Evolutionary conservation across 176 grass and related monocot genomes (phyloP).

Genomic region (Musa acuminata): DNA sequence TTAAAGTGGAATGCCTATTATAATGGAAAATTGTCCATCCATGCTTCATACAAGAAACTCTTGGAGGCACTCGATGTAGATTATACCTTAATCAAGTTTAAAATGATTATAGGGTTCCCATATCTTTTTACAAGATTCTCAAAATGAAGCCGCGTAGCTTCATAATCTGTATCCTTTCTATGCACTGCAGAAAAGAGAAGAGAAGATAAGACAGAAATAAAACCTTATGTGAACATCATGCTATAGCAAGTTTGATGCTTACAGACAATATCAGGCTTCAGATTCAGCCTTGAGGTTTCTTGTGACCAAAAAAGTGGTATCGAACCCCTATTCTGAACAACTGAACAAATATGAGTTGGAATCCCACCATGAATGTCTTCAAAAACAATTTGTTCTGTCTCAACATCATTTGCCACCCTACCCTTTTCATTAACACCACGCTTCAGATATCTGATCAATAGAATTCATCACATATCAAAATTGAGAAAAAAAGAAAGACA

Average conservation of each 20-base stretch:
- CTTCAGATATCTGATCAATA: conserved; percentile 75
- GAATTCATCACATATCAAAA: neutral
- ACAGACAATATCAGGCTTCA: conserved; percentile 89
- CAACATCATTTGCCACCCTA: conserved; percentile 96
- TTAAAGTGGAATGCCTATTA: neutral
- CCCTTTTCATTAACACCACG: conserved; percentile 84
- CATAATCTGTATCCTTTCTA: conserved; percentile 54
- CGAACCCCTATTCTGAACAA: conserved; percentile 92
- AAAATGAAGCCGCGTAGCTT: conserved; percentile 84
- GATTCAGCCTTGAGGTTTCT: conserved; percentile 61
- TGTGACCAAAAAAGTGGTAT: conserved; percentile 96
- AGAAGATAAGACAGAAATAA: neutral
- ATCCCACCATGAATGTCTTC: conserved; percentile 38
- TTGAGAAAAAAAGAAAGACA: neutral
- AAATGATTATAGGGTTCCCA: conserved; percentile 85
- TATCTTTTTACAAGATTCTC: conserved; percentile 78
- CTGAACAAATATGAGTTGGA: conserved; percentile 68
- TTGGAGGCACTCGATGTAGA: neutral
- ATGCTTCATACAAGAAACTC: neutral
- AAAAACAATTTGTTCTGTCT: conserved; percentile 90
- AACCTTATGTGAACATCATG: neutral
- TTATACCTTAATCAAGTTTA: conserved; percentile 91
- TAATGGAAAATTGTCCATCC: neutral
- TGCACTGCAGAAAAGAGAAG: conserved; percentile 49
- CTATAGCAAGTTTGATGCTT: conserved; percentile 34